These are phyloP conservation scores for Lactifluus pinguis DNA, from an alignment of 768 basidiomycete genomes.

Conservation along the genomic window DNA sequence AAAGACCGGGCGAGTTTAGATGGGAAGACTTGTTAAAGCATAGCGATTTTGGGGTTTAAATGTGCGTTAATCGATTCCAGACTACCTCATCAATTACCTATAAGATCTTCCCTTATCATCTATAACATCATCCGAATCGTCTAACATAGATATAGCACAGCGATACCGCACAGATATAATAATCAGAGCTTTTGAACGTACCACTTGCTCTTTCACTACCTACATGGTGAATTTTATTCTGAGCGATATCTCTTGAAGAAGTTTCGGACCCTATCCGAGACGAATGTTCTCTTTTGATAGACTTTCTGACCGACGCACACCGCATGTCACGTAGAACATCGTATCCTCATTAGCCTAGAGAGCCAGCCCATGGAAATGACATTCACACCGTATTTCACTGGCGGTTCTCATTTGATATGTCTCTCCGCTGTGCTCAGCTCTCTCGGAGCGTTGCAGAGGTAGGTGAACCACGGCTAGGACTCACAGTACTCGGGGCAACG, in stretches of 20 bases:
- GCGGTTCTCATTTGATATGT: background rate
- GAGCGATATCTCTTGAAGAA: too few species aligned
- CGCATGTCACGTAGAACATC: background rate
- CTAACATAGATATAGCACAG: background rate
- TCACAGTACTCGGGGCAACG: background rate
- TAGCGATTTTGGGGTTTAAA: conserved; percentile 14
- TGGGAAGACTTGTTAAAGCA: conserved; percentile 73
- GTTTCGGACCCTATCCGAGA: too few species aligned
- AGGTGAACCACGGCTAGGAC: background rate
- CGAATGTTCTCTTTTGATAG: background rate
- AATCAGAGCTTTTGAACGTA: background rate
- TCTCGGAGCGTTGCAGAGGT: background rate
- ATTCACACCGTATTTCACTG: background rate
- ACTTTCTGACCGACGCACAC: background rate
- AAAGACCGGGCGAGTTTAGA: conserved; percentile 66
- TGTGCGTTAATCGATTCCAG: background rate
- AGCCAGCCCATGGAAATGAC: background rate
- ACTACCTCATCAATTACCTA: background rate
- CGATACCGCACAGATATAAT: background rate
- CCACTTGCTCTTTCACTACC: background rate
- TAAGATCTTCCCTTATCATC: background rate
- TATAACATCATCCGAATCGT: too few species aligned
- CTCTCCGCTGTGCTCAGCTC: too few species aligned
- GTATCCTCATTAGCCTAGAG: background rate
- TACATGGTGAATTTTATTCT: too few species aligned